These are phyloP conservation scores for Diphasiastrum complanatum DNA, from an alignment of 83 land plant genomes.

Conservation along the genomic window DNA sequence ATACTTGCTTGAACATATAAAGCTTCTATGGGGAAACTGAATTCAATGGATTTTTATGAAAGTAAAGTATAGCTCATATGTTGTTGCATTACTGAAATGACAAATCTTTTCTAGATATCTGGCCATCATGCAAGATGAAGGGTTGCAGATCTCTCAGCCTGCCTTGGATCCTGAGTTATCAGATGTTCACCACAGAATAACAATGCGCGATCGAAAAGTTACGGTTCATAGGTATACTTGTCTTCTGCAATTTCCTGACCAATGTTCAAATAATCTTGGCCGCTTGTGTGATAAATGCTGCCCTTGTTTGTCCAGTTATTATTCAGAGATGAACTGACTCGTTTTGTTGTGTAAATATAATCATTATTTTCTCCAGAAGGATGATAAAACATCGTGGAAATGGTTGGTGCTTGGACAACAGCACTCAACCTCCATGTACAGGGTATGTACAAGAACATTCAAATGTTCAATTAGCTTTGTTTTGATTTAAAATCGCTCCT, in stretches of 20 bases:
- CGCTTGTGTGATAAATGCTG: background rate
- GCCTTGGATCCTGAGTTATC: slow-evolving; percentile 53
- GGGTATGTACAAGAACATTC: slow-evolving; percentile 37
- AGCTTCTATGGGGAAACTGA: too few species aligned
- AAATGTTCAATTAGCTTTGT: background rate
- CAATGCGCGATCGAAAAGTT: slow-evolving; percentile 36
- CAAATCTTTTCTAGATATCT: slow-evolving; percentile 45
- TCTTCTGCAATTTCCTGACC: background rate
- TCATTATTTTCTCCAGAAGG: slow-evolving; percentile 34
- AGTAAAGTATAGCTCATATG: too few species aligned
- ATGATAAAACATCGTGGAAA: slow-evolving; percentile 43
- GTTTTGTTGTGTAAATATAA: slow-evolving; percentile 5
- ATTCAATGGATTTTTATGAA: too few species aligned
- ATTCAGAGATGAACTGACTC: slow-evolving; percentile 1
- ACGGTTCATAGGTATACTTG: slow-evolving; percentile 60
- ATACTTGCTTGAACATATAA: too few species aligned
- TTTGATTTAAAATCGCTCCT: background rate
- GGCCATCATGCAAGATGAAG: slow-evolving; percentile 62
- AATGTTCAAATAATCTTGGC: background rate
- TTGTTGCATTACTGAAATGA: slow-evolving; percentile 1
- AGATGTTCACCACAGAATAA: slow-evolving; percentile 70
- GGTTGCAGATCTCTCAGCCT: slow-evolving; percentile 91
- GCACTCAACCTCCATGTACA: slow-evolving; percentile 81
- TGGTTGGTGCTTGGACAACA: slow-evolving; percentile 50
- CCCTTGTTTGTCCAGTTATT: slow-evolving; percentile 8